phyloP scores from a whole-genome alignment of 2,329 filamentous ascomycete species.

The Lachnellula suecica region DNA sequence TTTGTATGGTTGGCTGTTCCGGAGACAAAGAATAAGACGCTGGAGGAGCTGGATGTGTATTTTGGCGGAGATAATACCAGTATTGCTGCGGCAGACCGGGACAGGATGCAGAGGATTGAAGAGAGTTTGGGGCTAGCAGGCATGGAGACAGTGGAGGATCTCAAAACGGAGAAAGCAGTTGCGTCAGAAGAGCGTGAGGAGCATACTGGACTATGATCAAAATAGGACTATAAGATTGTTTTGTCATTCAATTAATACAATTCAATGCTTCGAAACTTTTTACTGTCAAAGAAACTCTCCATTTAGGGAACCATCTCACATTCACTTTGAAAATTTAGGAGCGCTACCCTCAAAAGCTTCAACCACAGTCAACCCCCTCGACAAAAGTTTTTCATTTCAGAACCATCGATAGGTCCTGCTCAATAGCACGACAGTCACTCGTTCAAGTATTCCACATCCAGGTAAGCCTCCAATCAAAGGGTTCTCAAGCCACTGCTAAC shows the following conservation, averaged over 20 bases:
- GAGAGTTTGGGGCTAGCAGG: constrained; percentile 24
- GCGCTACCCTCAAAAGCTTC: too few relatives aligned
- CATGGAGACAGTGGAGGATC: constrained; percentile 29
- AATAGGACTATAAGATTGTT: not conserved
- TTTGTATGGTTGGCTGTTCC: constrained; percentile 52
- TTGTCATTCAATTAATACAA: not conserved
- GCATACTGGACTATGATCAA: not conserved
- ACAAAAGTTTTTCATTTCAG: too few relatives aligned
- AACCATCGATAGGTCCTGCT: too few relatives aligned
- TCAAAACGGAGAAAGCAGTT: not conserved
- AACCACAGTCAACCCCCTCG: too few relatives aligned
- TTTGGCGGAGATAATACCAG: constrained; percentile 24
- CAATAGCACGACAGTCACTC: too few relatives aligned
- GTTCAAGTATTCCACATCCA: too few relatives aligned
- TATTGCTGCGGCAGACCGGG: constrained; percentile 36
- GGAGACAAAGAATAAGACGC: constrained; percentile 53
- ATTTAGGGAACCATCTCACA: too few relatives aligned
- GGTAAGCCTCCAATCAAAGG: too few relatives aligned
- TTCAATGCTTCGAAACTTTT: too few relatives aligned
- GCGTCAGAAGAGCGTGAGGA: not conserved
- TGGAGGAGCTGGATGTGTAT: constrained; percentile 54
- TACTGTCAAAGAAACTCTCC: too few relatives aligned
- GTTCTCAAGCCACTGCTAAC: too few relatives aligned
- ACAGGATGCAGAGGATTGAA: constrained; percentile 26
- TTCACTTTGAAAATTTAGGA: too few relatives aligned